A percentile compares a stretch with the other conserved stretches of the same genome.
Conservation (phyloP, 176 grass and related monocot species). For the Oryza officinalis region DNA sequence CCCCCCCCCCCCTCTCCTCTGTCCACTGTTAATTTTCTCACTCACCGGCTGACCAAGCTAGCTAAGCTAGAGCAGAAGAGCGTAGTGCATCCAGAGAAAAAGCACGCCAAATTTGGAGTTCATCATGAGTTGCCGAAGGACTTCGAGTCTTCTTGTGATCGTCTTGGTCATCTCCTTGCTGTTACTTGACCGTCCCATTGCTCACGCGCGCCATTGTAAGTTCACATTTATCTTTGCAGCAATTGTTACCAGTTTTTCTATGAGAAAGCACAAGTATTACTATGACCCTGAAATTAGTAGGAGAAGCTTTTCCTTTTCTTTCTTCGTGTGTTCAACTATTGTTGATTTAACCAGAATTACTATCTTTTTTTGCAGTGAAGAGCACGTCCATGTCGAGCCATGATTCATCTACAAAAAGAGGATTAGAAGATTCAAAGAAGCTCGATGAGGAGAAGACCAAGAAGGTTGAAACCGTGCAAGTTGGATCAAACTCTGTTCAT, state of each 20-base stretch:
- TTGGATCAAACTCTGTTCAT: not conserved
- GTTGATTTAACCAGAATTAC: not conserved
- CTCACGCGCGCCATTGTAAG: slow-evolving; percentile 38
- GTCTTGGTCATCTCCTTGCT: slow-evolving; percentile 35
- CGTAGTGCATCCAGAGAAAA: not conserved
- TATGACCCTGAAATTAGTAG: not conserved
- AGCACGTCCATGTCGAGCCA: not conserved
- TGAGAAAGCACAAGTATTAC: not conserved
- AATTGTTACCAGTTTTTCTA: not conserved
- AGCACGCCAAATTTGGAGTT: not conserved
- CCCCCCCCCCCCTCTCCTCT: not conserved
- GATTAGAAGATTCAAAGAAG: slow-evolving; percentile 8
- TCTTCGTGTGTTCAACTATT: not conserved
- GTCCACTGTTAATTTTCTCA: not conserved
- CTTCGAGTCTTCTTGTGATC: not conserved
- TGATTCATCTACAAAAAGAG: not conserved
- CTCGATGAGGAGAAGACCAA: not conserved
- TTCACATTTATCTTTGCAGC: not conserved
- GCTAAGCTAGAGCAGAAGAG: not conserved
- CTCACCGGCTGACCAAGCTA: not conserved
- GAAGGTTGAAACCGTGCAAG: not conserved
- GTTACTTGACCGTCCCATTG: slow-evolving; percentile 2
- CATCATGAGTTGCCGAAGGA: slow-evolving; percentile 33
- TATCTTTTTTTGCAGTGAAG: slow-evolving; percentile 25
- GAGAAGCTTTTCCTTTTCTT: not conserved